Evolutionary conservation across 495 filamentous ascomycete genomes (phyloP).

Genomic region (Lophiotrema nucula): DNA sequence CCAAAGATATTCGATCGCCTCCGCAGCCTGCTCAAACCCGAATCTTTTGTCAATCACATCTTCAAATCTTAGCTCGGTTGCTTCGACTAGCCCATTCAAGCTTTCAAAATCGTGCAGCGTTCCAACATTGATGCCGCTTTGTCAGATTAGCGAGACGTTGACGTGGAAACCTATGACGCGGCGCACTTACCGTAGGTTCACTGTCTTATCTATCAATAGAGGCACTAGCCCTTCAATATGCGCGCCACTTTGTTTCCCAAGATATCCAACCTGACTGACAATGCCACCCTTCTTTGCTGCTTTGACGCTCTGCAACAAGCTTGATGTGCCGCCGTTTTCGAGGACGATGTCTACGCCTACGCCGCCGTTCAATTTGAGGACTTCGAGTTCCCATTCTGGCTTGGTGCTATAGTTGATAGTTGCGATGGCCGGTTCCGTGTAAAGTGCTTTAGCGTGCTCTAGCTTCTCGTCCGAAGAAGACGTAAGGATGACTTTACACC

Average conservation of each 20-base stretch:
- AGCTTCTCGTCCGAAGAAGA: slow-evolving; percentile 45
- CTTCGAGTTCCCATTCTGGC: slow-evolving; percentile 43
- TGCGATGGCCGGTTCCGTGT: slow-evolving; percentile 24
- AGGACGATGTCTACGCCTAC: slow-evolving; percentile 46
- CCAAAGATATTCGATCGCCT: slow-evolving; percentile 44
- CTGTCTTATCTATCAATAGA: slow-evolving; percentile 41
- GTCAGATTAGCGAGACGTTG: neutral
- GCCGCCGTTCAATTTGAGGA: slow-evolving; percentile 39
- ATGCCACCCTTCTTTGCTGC: slow-evolving; percentile 43
- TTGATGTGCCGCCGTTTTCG: slow-evolving; percentile 42
- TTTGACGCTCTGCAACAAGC: slow-evolving; percentile 42
- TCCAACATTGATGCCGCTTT: slow-evolving; percentile 45
- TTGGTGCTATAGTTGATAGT: slow-evolving; percentile 42
- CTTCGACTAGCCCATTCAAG: slow-evolving; percentile 36
- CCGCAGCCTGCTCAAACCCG: slow-evolving; percentile 42
- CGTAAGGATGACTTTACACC: slow-evolving; percentile 40
- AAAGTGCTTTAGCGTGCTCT: slow-evolving; percentile 28
- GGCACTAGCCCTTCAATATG: slow-evolving; percentile 38
- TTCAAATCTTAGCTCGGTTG: slow-evolving; percentile 33
- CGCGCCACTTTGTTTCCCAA: slow-evolving; percentile 34
- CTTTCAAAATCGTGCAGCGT: slow-evolving; percentile 44
- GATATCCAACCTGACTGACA: slow-evolving; percentile 47
- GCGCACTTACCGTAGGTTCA: slow-evolving; percentile 34
- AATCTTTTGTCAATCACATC: slow-evolving; percentile 41
- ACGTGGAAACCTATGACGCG: neutral